Evolutionary conservation across 345 rosid species (phyloP), one percentile per base, ranked within the genome.

Genomic region (Fremontodendron californicum): DNA sequence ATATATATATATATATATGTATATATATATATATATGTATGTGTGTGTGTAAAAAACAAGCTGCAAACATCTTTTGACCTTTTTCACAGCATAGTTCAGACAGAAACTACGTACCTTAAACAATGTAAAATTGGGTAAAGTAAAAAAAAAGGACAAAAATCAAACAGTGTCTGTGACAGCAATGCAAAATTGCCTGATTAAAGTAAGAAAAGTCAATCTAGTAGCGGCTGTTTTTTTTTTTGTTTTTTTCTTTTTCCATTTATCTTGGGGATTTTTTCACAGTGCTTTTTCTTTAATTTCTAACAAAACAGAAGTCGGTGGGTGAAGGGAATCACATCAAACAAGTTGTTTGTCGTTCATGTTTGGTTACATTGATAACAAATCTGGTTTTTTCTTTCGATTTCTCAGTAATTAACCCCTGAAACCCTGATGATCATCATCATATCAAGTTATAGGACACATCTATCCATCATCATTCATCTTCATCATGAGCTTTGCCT

Each of bases 401-500:
- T 19, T 18, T 35, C 19, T n/a, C 42, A n/a, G 31, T 19, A 35
- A 11, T 33, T 71, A n/a, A 49, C 60, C 74, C 58, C 5, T 31
- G 23, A 55, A 42, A 37, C 33, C 49, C 48, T 46, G n/a, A 65
- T 23, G 37, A 45, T 16, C 55, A 25, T 45, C 6, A 48, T 29
- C 21, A 29, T 69, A 29, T 29, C 39, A 16, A 64, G 70, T 37
- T 18, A 37, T 37, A 23, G 23, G 46, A 19, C 40, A 6, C 4
- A 21, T 8, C 54, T 1, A 51, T 52, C 25, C 18, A 27, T 3
- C 23, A 35, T 7, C 29, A 19, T 13, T 29, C 19, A 12, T 58
- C 68, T 33, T 49, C 23, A 79, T 68, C 84, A 61, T 11, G 95
- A 83, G 54, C 83, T 83, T 80, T 93, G 97, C 77, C 89, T 82